Conservation (phyloP, 202 grass and related monocot species). For the Panicum hallii region DNA sequence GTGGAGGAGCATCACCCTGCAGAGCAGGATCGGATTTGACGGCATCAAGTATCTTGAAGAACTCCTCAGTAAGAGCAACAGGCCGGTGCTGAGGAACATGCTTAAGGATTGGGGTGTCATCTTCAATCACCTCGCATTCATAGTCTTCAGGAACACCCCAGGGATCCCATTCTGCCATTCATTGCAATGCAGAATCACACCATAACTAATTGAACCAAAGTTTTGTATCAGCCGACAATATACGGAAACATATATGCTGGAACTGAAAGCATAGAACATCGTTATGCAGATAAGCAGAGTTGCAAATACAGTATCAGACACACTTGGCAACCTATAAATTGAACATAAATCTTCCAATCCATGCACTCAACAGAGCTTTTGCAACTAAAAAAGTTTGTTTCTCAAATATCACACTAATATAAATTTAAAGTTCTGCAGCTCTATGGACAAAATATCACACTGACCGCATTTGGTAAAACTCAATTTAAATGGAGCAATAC, state of each 20-base stretch:
- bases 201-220: conserved; percentile 25
- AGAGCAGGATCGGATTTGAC: conserved; percentile 62
- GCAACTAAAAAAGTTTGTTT: conserved; percentile 3
- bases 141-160: conserved; percentile 98
- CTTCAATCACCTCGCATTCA: conserved; percentile 92
- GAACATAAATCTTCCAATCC: neutral
- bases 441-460: neutral
- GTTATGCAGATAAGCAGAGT: neutral
- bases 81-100: conserved; percentile 90
- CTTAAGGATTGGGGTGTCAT: conserved; percentile 86
- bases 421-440: no score
- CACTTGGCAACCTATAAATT: neutral
- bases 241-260: neutral
- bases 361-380: conserved; percentile 19
- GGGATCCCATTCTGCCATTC: conserved; percentile 89
- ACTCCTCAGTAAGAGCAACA: conserved; percentile 79
- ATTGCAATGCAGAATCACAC: conserved; percentile 21
- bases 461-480: neutral
- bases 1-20: conserved; percentile 59
- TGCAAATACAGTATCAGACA: neutral
- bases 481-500: neutral
- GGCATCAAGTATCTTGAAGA: conserved; percentile 81
- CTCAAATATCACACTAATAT: no score
- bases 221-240: neutral
- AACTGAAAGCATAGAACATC: neutral